Evolutionary conservation across 768 basidiomycete species (phyloP).

Genomic region (Tricholoma furcatifolium): DNA sequence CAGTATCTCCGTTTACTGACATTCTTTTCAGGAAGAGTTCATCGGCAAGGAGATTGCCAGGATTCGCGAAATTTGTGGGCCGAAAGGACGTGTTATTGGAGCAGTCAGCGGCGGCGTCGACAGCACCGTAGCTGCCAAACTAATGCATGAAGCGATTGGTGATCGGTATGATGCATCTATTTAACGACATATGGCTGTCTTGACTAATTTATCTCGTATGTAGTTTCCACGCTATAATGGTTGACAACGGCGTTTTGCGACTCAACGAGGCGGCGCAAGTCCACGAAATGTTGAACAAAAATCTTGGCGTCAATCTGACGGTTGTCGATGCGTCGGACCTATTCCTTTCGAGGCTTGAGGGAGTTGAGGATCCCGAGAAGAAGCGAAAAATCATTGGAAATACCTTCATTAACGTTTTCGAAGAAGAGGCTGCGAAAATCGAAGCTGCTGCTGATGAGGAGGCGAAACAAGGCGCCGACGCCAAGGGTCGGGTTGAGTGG

Average conservation of each 20-base stretch:
- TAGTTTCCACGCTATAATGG: conserved; percentile 99
- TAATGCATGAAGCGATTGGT: conserved; percentile 99
- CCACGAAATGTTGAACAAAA: conserved; percentile 85
- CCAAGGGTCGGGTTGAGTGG: conserved; percentile 95
- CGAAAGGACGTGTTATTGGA: conserved; percentile 94
- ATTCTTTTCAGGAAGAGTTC: conserved; percentile 76
- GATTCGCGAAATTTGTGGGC: conserved; percentile 92
- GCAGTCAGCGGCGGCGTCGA: conserved; percentile 98
- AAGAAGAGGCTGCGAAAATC: conserved; percentile 88
- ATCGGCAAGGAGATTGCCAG: conserved; percentile 95
- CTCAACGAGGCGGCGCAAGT: conserved; percentile 90
- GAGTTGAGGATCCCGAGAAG: conserved; percentile 92
- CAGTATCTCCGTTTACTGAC: conserved; percentile 6
- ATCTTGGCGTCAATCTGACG: conserved; percentile 95
- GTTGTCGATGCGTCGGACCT: conserved; percentile 94
- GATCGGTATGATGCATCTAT: conserved; percentile 66
- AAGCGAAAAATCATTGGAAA: conserved; percentile 99
- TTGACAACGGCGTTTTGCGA: conserved; percentile 96
- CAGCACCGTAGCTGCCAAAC: conserved; percentile 95
- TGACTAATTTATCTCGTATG: conserved; percentile 2
- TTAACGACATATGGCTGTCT: not conserved
- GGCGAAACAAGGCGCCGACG: conserved; percentile 60
- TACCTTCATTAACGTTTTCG: conserved; percentile 98
- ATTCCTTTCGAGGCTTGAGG: conserved; percentile 86
- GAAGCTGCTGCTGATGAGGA: conserved; percentile 81